Percentiles rank a stretch among this genome's conserved stretches.
phyloP scores from a whole-genome alignment of 192 early-diverging fungal genomes.

The Umbelopsis vinacea region DNA sequence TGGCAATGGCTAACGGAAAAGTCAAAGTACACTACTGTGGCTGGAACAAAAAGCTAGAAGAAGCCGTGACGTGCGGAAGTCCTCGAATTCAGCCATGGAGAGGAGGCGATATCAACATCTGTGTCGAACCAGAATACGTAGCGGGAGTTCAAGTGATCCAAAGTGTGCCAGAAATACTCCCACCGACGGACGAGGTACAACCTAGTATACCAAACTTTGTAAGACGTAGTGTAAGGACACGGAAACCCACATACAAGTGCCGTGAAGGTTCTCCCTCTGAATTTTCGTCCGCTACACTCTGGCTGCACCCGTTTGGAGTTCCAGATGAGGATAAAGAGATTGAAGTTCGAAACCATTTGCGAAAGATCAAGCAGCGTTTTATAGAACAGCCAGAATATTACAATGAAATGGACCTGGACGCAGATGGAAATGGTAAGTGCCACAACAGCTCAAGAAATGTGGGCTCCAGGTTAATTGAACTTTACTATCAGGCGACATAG shows the following conservation, averaged over 20 bases:
- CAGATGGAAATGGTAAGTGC: background rate
- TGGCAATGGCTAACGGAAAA: slow-evolving; percentile 38
- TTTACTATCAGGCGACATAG: background rate
- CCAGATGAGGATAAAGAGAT: slow-evolving; percentile 1
- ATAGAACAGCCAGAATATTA: slow-evolving; percentile 15
- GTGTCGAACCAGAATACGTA: slow-evolving; percentile 31
- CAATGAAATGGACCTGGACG: background rate
- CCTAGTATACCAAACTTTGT: slow-evolving; percentile 16
- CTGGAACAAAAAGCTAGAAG: slow-evolving; percentile 36
- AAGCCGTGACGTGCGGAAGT: slow-evolving; percentile 38
- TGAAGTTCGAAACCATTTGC: background rate
- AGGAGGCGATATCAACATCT: slow-evolving; percentile 39
- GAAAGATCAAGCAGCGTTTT: background rate
- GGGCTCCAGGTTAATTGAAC: background rate
- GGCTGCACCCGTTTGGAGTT: slow-evolving; percentile 1
- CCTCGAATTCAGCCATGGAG: slow-evolving; percentile 39
- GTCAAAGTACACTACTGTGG: slow-evolving; percentile 47
- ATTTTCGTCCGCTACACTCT: background rate
- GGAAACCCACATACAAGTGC: slow-evolving; percentile 10
- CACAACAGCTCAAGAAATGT: background rate
- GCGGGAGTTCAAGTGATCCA: slow-evolving; percentile 9
- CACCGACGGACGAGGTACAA: background rate
- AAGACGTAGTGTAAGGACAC: background rate
- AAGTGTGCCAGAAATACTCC: background rate
- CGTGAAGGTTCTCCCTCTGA: slow-evolving; percentile 16